Evolutionary conservation across 1,139 yeast genomes (phyloP).

Genomic region (Diutina pseudorugosa): DNA sequence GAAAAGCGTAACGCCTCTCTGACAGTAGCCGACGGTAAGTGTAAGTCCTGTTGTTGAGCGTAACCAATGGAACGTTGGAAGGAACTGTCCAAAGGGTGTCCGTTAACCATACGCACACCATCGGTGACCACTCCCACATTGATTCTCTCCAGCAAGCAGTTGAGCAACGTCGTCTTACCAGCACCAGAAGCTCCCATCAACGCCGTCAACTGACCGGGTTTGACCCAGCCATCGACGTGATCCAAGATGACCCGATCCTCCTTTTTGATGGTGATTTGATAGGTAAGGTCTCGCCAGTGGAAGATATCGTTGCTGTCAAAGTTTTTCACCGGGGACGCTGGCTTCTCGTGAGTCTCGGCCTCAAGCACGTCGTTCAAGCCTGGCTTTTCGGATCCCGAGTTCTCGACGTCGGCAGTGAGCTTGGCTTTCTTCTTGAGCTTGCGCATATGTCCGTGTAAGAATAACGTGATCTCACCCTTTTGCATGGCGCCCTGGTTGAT

Average conservation of each 20-base stretch:
- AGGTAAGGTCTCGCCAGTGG: conserved; percentile 73
- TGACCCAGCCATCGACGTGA: conserved; percentile 76
- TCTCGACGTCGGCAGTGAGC: neutral
- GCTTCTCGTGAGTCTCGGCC: conserved; percentile 6
- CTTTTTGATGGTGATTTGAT: conserved; percentile 42
- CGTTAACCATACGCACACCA: conserved; percentile 26
- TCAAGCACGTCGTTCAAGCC: conserved; percentile 8
- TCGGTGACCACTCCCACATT: conserved; percentile 22
- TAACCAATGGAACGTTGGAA: conserved; percentile 78
- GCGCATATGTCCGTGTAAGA: conserved; percentile 26
- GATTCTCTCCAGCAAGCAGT: conserved; percentile 21
- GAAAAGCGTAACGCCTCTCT: conserved; percentile 67
- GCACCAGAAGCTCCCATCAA: conserved; percentile 29
- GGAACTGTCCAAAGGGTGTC: conserved; percentile 20
- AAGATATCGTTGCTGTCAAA: conserved; percentile 34
- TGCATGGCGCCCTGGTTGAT: conserved; percentile 22
- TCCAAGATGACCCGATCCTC: conserved; percentile 55
- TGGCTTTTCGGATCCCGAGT: neutral
- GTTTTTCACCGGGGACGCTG: neutral
- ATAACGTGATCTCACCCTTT: conserved; percentile 42
- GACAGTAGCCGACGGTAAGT: conserved; percentile 62
- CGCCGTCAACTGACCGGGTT: conserved; percentile 37
- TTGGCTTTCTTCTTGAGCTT: neutral
- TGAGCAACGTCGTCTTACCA: conserved; percentile 23
- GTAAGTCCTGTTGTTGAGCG: conserved; percentile 76